Base-by-base conservation (phyloP, 2,329 filamentous ascomycete species). In the Pezicula neosporulosa region DNA sequence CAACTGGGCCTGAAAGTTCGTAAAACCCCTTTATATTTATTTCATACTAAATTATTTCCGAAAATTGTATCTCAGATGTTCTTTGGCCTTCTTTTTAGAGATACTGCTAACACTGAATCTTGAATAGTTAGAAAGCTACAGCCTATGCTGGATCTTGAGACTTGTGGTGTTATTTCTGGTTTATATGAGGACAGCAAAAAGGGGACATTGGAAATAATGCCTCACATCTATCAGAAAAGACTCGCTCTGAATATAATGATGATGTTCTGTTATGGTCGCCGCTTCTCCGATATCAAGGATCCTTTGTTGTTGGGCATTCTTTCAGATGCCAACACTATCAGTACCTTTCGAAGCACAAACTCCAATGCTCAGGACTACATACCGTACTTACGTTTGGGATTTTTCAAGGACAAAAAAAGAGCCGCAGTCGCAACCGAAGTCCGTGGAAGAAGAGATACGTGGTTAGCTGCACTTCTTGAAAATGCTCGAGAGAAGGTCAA, bases 281-380 rank as follows among this genome's bases (percentile, higher is more conserved):
- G 42, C n/a, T 44, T 44, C 27, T 21, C 27, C 18, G 15, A 30
- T 28, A 16, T 44, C 42, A 27, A 30, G 21, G 27, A 44, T 44
- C 42, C 42, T 12, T 44, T 44, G n/a, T 16, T 44, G 42, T 12
- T 44, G 2, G 27, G n/a, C n/a, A 44, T 44, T 7, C 27, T 44
- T 6, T 44, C 42, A 15, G 42, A 44, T n/a, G 42, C 42, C 8
- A 44, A 44, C 28, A 44, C 42, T 15, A 44, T 44, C 4, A 27
- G 27, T 19, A 49, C 36, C 36, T 49, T 49, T 33, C 47, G 47
- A n/a, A 44, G 36, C 9, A 49, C 47, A 18, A 49, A 49, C 19
- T 49, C 47, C 21, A 49, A 49, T 43, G 16, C 47, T 9, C 47
- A 49, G 24, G 47, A 49, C 21, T 49, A 36, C 27, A 39, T 49